Percentiles rank a stretch among this genome's conserved stretches.
phyloP scores from a whole-genome alignment of 202 grass and related monocot species.

The Setaria viridis region DNA sequence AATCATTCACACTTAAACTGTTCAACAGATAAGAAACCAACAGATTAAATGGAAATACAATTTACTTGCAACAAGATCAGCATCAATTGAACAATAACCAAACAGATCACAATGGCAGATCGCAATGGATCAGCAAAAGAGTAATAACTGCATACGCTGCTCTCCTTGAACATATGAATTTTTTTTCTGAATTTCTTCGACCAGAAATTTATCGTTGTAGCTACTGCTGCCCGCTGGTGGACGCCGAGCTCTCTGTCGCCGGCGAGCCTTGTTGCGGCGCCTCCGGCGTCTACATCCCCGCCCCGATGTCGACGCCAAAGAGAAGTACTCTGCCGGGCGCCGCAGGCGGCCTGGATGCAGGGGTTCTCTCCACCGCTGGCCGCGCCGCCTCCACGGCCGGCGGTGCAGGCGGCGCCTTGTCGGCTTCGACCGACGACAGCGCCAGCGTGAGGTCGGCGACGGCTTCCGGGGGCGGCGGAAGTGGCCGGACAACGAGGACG shows the following conservation, averaged over 20 bases:
- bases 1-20: too few species aligned
- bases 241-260: background rate
- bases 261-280: background rate
- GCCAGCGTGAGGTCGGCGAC: background rate
- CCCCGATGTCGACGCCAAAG: conserved; percentile 31
- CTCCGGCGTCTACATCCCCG: background rate
- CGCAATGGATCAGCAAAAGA: background rate
- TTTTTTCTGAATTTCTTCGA: background rate
- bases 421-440: background rate
- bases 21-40: too few species aligned
- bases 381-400: background rate
- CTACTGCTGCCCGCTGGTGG: background rate
- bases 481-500: background rate
- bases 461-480: background rate
- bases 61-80: too few species aligned
- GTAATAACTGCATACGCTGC: background rate
- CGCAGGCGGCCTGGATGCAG: background rate
- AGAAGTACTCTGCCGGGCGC: background rate
- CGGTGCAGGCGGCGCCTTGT: background rate
- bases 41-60: too few species aligned
- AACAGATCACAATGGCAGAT: too few species aligned
- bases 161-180: background rate
- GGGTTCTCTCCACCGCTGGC: background rate
- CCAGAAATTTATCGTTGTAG: background rate
- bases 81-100: too few species aligned